These are phyloP conservation scores for Dioszegia aurantiaca DNA, from an alignment of 768 basidiomycete species.

Conservation along the genomic window DNA sequence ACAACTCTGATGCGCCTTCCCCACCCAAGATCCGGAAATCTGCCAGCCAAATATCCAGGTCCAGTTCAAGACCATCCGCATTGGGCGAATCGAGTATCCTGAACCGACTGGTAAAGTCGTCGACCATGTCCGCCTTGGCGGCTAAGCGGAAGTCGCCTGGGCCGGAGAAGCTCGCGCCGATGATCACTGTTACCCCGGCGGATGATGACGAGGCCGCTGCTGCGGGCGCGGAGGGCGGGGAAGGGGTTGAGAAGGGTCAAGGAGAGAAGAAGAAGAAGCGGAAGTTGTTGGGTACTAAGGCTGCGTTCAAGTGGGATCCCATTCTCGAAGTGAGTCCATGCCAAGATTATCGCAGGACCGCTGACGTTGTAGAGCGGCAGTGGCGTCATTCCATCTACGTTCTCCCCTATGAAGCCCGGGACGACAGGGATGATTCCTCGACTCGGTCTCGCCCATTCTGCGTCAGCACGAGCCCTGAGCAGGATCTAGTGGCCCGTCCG, in stretches of 20 bases:
- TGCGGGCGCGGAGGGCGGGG: background rate
- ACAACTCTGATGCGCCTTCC: conserved; percentile 10
- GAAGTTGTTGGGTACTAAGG: conserved; percentile 29
- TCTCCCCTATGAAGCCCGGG: conserved; percentile 36
- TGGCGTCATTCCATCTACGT: conserved; percentile 36
- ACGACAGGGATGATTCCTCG: conserved; percentile 37
- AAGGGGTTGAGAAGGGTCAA: background rate
- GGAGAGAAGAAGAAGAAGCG: conserved; percentile 48
- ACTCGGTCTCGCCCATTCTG: conserved; percentile 26
- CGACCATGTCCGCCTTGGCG: conserved; percentile 10
- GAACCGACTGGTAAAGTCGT: conserved; percentile 6
- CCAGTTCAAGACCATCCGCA: background rate
- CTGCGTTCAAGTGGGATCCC: conserved; percentile 43
- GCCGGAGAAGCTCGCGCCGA: conserved; percentile 5
- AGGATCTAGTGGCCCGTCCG: background rate
- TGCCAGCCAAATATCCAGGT: no score
- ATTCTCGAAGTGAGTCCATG: conserved; percentile 37
- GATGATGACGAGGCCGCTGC: conserved; percentile 11
- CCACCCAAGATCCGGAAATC: conserved; percentile 17
- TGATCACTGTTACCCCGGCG: background rate
- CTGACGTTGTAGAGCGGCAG: conserved; percentile 36
- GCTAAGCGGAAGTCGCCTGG: conserved; percentile 2
- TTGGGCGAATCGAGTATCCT: conserved; percentile 4
- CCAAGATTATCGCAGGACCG: background rate
- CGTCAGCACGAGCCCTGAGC: background rate